phyloP scores from a whole-genome alignment of 768 basidiomycete species.

The Collybia mongolica region DNA sequence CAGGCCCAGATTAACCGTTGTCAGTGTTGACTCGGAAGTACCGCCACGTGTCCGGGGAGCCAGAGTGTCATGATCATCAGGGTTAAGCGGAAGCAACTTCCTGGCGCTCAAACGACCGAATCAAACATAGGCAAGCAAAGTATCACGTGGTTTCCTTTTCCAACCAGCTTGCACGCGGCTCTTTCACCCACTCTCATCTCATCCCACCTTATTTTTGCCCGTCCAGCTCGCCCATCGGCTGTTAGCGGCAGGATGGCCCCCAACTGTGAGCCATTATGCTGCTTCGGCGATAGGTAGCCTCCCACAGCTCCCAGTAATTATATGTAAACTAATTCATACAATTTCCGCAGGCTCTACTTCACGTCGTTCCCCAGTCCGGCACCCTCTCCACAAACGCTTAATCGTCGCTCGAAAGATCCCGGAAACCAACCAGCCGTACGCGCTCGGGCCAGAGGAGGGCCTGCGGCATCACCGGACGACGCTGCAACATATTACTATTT shows the following conservation, averaged over 20 bases:
- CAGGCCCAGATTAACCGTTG: too few relatives aligned
- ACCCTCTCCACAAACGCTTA: slow-evolving; percentile 65
- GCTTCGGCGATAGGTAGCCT: slow-evolving; percentile 71
- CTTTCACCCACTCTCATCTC: slow-evolving; percentile 18
- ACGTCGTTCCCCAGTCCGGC: slow-evolving; percentile 83
- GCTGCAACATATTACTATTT: slow-evolving; percentile 84
- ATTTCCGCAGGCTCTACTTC: slow-evolving; percentile 69
- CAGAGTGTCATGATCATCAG: too few relatives aligned
- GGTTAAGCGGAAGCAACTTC: slow-evolving; percentile 6
- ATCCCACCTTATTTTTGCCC: slow-evolving; percentile 6
- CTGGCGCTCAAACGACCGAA: not conserved
- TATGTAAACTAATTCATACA: slow-evolving; percentile 11
- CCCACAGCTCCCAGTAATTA: slow-evolving; percentile 5
- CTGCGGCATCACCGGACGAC: slow-evolving; percentile 69
- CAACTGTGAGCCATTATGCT: slow-evolving; percentile 75
- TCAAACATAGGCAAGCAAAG: slow-evolving; percentile 10
- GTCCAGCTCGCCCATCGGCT: slow-evolving; percentile 14
- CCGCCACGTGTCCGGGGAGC: too few relatives aligned
- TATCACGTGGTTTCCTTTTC: slow-evolving; percentile 21
- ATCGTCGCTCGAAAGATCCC: slow-evolving; percentile 51
- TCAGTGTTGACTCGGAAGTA: too few relatives aligned
- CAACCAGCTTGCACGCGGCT: slow-evolving; percentile 18
- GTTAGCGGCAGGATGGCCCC: slow-evolving; percentile 33
- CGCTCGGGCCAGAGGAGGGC: slow-evolving; percentile 54
- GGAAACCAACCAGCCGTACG: slow-evolving; percentile 62